Evolutionary conservation across 352 stramenopile species (phyloP).

Genomic region (Globisporangium polare): DNA sequence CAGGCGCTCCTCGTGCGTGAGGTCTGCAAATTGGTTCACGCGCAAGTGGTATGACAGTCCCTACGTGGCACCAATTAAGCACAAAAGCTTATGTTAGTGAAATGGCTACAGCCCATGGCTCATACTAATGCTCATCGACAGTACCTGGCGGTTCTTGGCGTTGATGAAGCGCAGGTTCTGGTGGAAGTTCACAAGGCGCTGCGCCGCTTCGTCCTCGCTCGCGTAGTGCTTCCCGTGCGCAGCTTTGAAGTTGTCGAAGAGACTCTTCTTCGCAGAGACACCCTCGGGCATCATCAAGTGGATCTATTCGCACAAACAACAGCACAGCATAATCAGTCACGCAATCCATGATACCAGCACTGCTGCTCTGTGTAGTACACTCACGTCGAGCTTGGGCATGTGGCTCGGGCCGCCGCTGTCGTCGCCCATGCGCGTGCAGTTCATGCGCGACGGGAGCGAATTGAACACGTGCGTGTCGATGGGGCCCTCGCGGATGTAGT

Average conservation of each 20-base stretch:
- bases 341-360: constrained; percentile 5
- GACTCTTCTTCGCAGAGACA: constrained; percentile 37
- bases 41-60: constrained; percentile 72
- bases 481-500: constrained; percentile 75
- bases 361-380: not conserved
- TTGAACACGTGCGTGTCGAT: constrained; percentile 64
- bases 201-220: constrained; percentile 33
- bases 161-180: constrained; percentile 87
- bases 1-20: constrained; percentile 66
- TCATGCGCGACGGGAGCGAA: constrained; percentile 71
- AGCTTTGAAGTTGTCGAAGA: constrained; percentile 69
- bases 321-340: not conserved
- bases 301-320: constrained; percentile 41
- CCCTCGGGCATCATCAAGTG: constrained; percentile 82
- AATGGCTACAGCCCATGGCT: not conserved
- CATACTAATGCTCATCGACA: not conserved
- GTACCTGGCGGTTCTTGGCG: constrained; percentile 75
- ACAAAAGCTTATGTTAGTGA: not conserved
- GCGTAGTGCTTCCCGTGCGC: constrained; percentile 60
- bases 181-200: constrained; percentile 69
- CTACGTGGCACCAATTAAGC: constrained; percentile 15
- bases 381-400: constrained; percentile 62
- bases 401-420: constrained; percentile 45
- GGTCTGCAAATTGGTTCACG: constrained; percentile 83
- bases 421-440: constrained; percentile 64